Conservation (phyloP, 495 filamentous ascomycete species). For the Xylaria curta region DNA sequence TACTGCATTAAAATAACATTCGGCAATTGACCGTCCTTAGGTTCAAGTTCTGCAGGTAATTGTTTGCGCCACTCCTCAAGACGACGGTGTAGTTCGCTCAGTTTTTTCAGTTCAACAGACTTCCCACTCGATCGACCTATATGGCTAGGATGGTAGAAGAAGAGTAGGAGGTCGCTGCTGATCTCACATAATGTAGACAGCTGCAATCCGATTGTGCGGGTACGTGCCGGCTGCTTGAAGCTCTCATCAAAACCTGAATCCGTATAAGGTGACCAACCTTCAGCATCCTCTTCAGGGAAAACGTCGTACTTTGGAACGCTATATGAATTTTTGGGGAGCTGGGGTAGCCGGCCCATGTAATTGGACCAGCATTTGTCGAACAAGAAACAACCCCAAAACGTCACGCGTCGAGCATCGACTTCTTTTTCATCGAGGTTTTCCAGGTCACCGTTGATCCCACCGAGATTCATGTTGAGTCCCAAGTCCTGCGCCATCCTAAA, state of each 20-base stretch:
- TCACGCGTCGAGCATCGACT: constrained; percentile 85
- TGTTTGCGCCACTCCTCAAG: constrained; percentile 91
- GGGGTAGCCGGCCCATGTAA: constrained; percentile 91
- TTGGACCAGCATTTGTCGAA: constrained; percentile 99
- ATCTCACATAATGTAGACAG: constrained; percentile 89
- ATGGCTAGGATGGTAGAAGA: constrained; percentile 86
- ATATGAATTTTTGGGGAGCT: constrained; percentile 76
- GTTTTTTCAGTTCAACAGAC: constrained; percentile 83
- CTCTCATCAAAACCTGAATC: constrained; percentile 76
- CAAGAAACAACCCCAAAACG: constrained; percentile 98
- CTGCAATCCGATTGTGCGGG: constrained; percentile 80
- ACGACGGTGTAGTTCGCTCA: constrained; percentile 87
- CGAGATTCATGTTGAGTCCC: constrained; percentile 86
- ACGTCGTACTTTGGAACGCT: constrained; percentile 90
- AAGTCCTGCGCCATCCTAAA: constrained; percentile 98
- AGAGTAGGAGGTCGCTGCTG: constrained; percentile 83
- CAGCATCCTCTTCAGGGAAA: constrained; percentile 85
- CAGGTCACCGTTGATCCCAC: constrained; percentile 61
- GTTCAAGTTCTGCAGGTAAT: constrained; percentile 84
- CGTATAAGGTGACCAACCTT: constrained; percentile 86
- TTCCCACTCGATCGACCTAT: constrained; percentile 64
- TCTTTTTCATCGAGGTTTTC: constrained; percentile 77
- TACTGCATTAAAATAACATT: constrained; percentile 95
- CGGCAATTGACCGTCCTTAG: constrained; percentile 87
- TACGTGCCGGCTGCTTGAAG: constrained; percentile 80